Evolutionary conservation across 1,284 basidiomycete genomes (phyloP), one percentile per base, ranked within the genome.

Genomic region (Crepidotus sp.): DNA sequence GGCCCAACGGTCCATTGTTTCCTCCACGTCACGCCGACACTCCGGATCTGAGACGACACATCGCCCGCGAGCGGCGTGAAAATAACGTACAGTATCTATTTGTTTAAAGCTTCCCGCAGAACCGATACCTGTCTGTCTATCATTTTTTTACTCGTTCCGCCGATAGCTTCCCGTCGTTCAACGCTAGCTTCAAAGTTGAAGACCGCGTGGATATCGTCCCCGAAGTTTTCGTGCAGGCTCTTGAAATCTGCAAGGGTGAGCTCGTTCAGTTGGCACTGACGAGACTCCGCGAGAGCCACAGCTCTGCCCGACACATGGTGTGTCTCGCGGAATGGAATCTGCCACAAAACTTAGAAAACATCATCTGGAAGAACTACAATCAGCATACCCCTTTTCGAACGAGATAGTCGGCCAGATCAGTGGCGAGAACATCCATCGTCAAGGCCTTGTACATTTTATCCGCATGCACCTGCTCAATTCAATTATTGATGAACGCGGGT

Each of bases 271-370:
- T 87, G 83, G 58, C 85, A 84, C 53, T 77, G 73, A 27, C 79
- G 77, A 40, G 83, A 71, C 64, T 98, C 95, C 0, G 95, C 94
- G 27, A 98, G 73, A 3, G 93, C 91, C 44, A 98, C 95, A 13
- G 94, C 90, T 26, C 91, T 85, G 11, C 95, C 95, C 6, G 95
- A 97, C 55, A 98, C 83, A 64, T 98, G 95, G 64, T 98, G 95
- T 2, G 95, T 98, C 68, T 98, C 93, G 35, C 95, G 83, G 82
- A 98, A 98, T 6, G 95, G 95, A 42, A 83, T 77, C 82, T 83
- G 45, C 22, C 35, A 22, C 42, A 33, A 32, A 21, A 14, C 29
- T 47, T 9, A 55, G 26, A 24, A 27, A 18, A 8, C 3, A 14
- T 18, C 3, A 14, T 18, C 26, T 39, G 43, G 46, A 45, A 31